Conservation (phyloP, 768 basidiomycete species). For the Rickenella mellea region DNA sequence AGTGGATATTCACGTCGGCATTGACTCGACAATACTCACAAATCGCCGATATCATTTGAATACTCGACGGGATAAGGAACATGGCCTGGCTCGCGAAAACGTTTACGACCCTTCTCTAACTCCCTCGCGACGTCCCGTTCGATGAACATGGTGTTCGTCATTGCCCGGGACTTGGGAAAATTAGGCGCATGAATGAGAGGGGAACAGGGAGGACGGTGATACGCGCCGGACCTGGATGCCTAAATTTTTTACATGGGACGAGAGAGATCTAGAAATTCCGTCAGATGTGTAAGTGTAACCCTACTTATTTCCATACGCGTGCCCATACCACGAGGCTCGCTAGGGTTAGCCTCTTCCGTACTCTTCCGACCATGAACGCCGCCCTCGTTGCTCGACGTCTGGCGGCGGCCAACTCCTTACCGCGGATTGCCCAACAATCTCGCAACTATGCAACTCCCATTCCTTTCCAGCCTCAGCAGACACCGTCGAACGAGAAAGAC, state of each 20-base stretch:
- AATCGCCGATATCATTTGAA: conserved; percentile 38
- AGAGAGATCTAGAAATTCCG: no score
- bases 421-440: neutral
- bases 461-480: conserved; percentile 6
- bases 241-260: no score
- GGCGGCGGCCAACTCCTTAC: conserved; percentile 19
- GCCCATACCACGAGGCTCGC: no score
- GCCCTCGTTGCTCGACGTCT: conserved; percentile 34
- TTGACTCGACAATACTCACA: conserved; percentile 42
- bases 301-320: neutral
- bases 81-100: conserved; percentile 36
- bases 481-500: conserved; percentile 31
- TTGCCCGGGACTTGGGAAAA: no score
- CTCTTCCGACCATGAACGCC: conserved; percentile 1
- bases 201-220: no score
- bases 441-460: conserved; percentile 19
- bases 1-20: no score
- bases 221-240: no score
- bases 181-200: no score
- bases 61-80: conserved; percentile 49
- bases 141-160: no score
- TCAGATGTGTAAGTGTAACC: conserved; percentile 6
- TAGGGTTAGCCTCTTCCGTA: no score
- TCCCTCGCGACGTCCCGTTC: conserved; percentile 37
- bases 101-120: conserved; percentile 24